Evolutionary conservation across 2,329 filamentous ascomycete genomes (phyloP), one percentile per base, ranked within the genome.

Genomic region (Aureobasidium sp.): DNA sequence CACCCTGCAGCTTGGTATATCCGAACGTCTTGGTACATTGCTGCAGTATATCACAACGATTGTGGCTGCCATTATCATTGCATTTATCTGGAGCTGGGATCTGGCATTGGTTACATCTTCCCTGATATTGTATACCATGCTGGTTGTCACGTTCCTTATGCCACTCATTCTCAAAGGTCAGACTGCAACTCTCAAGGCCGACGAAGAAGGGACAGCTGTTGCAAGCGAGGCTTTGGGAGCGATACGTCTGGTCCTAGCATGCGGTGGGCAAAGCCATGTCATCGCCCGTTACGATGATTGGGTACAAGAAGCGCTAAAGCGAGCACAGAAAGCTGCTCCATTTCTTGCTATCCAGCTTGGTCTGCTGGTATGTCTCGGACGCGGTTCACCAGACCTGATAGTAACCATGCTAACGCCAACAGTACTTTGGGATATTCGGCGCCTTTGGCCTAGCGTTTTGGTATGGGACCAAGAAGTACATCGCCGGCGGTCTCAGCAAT

Each of bases 11-110:
- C 80, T 81, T 0, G 87, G 87, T 20, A 88, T 86, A 0, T 86
- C 84, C 1, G 87, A 89, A 72, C 90, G 89, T 70, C 85, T 88
- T n/a, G 86, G 86, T 55, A 82, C 88, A 36, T 80, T 82, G 65
- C 77, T 89, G 4, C 79, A 81, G 29, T 84, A 80, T 52, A 71
- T 83, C 12, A 83, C 84, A 2, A 89, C 88, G 70, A 88, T 89
- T 69, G 69, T 88, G 57, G 84, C 86, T 0, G 83, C 86, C 2
- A 89, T 87, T 65, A 77, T 86, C 5, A 82, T 89, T 17, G 85
- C 85, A 1, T 89, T 89, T 64, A 82, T 85, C 69, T 84, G 86
- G 68, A 79, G 87, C 66, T 77, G 81, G 17, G 78, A 78, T 53
- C 77, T 90, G 9, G 84, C 87, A 0, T 85, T 78, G 3, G 87